Conservation (phyloP, 2,329 filamentous ascomycete species). For the Zelopaecilomyces penicillatus region DNA sequence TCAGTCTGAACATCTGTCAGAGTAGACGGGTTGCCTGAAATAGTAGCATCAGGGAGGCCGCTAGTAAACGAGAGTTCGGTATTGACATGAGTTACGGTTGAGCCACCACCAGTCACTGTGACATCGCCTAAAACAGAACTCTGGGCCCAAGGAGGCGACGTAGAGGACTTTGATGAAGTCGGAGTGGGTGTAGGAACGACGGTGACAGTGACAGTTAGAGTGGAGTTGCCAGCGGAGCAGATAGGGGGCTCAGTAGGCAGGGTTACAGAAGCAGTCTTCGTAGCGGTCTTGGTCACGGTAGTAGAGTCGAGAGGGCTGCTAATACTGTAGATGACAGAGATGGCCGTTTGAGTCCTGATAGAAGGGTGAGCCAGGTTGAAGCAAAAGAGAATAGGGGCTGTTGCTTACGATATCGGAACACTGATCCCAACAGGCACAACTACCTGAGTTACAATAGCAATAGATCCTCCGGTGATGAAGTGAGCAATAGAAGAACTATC, state of each 20-base stretch:
- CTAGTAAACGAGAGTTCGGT: slow-evolving; percentile 15
- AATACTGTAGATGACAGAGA: slow-evolving; percentile 26
- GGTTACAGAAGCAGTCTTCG: slow-evolving; percentile 11
- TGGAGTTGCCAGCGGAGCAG: slow-evolving; percentile 13
- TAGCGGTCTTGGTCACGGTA: slow-evolving; percentile 13
- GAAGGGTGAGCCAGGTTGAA: background rate
- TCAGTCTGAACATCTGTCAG: slow-evolving; percentile 15
- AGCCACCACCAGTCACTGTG: slow-evolving; percentile 17
- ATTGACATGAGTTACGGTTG: slow-evolving; percentile 18
- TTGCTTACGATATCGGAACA: slow-evolving; percentile 28
- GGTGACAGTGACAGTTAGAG: slow-evolving; percentile 18
- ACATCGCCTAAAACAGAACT: slow-evolving; percentile 13
- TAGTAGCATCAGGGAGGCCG: slow-evolving; percentile 17
- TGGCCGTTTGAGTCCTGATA: slow-evolving; percentile 24
- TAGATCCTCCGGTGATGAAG: slow-evolving; percentile 6
- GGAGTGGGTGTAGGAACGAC: slow-evolving; percentile 7
- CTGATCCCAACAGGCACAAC: slow-evolving; percentile 11
- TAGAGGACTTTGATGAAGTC: background rate
- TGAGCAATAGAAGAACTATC: slow-evolving; percentile 10
- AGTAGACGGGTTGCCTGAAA: slow-evolving; percentile 18
- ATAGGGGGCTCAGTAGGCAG: slow-evolving; percentile 3
- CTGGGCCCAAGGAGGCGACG: slow-evolving; percentile 3
- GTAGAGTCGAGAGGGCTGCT: slow-evolving; percentile 10
- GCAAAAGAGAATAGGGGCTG: background rate
- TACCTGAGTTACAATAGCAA: slow-evolving; percentile 4